Percentiles rank a stretch among this genome's conserved stretches.
Conservation (phyloP, 225 moss, liverwort and hornwort species). For the Marchantia polymorpha region DNA sequence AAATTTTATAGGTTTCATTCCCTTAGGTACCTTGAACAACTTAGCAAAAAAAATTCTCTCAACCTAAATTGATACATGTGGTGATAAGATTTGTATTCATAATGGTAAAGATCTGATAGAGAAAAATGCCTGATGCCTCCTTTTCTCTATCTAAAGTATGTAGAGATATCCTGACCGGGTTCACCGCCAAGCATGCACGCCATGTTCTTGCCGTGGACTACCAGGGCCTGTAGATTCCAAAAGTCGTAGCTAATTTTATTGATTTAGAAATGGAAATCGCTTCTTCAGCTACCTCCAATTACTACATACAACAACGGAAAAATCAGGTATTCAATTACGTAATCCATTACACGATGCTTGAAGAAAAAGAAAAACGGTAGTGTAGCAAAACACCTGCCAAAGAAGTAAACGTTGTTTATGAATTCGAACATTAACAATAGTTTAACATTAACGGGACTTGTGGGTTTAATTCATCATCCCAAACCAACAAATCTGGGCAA, state of each 20-base stretch:
- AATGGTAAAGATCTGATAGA: background rate
- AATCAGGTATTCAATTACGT: background rate
- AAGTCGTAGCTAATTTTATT: conserved; percentile 3
- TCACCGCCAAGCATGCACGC: background rate
- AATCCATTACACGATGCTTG: background rate
- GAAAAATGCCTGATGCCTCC: too few relatives aligned
- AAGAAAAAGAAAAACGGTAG: background rate
- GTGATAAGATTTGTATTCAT: conserved; percentile 1
- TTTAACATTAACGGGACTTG: too few relatives aligned
- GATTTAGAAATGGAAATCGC: background rate
- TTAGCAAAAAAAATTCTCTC: background rate
- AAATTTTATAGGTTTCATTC: background rate
- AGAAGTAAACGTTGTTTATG: background rate
- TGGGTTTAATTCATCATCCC: too few relatives aligned
- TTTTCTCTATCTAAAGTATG: background rate
- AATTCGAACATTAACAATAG: background rate
- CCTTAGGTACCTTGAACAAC: background rate
- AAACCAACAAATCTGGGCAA: too few relatives aligned
- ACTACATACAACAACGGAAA: background rate
- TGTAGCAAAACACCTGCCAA: background rate
- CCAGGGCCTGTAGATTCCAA: background rate
- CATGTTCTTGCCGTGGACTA: background rate
- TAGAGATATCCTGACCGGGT: background rate
- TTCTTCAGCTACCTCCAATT: background rate
- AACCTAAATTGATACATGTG: background rate